Evolutionary conservation across 805 yeast species (phyloP).

Genomic region (Candida khao-thaluensis): DNA sequence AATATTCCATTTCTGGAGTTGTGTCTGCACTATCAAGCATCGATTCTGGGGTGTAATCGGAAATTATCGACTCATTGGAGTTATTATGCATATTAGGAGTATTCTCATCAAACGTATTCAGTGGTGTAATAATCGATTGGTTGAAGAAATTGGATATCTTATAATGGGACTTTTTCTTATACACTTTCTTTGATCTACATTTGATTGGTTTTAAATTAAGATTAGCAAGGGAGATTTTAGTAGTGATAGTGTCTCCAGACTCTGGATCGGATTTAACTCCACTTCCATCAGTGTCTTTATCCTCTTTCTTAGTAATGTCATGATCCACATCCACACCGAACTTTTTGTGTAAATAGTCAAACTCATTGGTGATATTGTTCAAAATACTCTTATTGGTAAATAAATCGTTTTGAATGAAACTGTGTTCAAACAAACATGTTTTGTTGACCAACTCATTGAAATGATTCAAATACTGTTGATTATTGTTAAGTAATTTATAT

Average conservation of each 20-base stretch:
- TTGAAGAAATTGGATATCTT: constrained; percentile 38
- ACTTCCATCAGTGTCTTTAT: neutral
- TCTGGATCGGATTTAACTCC: neutral
- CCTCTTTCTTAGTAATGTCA: neutral
- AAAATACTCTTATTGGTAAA: constrained; percentile 32
- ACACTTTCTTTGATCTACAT: constrained; percentile 30
- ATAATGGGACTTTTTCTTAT: constrained; percentile 42
- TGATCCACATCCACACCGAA: constrained; percentile 5
- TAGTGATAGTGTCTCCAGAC: constrained; percentile 1
- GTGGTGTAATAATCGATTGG: constrained; percentile 17
- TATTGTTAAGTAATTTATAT: constrained; percentile 21
- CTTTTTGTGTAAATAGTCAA: constrained; percentile 22
- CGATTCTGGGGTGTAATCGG: constrained; percentile 6
- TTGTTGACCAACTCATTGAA: constrained; percentile 32
- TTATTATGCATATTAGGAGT: neutral
- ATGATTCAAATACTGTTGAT: constrained; percentile 23
- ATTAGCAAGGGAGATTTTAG: constrained; percentile 33
- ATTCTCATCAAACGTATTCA: constrained; percentile 5
- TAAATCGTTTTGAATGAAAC: constrained; percentile 29
- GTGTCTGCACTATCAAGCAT: constrained; percentile 13
- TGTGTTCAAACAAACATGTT: constrained; percentile 34
- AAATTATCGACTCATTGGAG: constrained; percentile 1
- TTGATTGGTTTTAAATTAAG: constrained; percentile 41
- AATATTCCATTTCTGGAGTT: constrained; percentile 12
- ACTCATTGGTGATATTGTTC: constrained; percentile 30